Evolutionary conservation across 805 yeast genomes (phyloP).

Genomic region (Ogataea siamensis): DNA sequence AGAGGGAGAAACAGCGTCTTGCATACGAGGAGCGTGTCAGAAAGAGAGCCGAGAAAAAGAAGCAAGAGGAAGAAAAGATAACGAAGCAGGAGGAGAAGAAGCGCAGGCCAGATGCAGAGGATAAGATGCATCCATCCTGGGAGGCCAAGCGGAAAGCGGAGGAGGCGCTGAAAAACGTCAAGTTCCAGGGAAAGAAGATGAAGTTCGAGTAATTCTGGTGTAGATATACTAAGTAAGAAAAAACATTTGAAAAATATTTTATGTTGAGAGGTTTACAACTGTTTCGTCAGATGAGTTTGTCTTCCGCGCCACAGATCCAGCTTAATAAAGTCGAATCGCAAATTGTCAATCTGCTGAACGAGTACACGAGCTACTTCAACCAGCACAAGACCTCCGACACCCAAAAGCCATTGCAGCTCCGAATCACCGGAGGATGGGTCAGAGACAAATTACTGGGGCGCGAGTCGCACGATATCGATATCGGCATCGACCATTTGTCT

Average conservation of each 20-base stretch:
- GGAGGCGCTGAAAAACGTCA: slow-evolving; percentile 58
- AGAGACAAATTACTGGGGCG: slow-evolving; percentile 86
- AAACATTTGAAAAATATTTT: slow-evolving; percentile 2
- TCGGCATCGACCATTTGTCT: slow-evolving; percentile 79
- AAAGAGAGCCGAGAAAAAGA: slow-evolving; percentile 55
- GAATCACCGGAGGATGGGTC: slow-evolving; percentile 99
- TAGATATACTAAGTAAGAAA: slow-evolving; percentile 1
- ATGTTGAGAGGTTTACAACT: slow-evolving; percentile 6
- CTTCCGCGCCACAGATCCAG: slow-evolving; percentile 17
- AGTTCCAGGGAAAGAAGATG: slow-evolving; percentile 83
- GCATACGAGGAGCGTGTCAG: slow-evolving; percentile 74
- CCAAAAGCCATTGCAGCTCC: slow-evolving; percentile 35
- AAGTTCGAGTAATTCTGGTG: slow-evolving; percentile 51
- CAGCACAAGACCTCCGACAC: slow-evolving; percentile 3
- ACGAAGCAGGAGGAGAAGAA: slow-evolving; percentile 18
- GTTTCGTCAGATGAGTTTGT: slow-evolving; percentile 3
- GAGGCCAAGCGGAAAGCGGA: slow-evolving; percentile 78
- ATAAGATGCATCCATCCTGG: slow-evolving; percentile 94
- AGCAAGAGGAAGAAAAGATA: slow-evolving; percentile 16
- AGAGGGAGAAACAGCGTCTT: slow-evolving; percentile 54
- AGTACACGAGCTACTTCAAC: slow-evolving; percentile 29
- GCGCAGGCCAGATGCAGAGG: slow-evolving; percentile 23
- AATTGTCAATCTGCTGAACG: slow-evolving; percentile 26
- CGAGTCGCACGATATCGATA: slow-evolving; percentile 83
- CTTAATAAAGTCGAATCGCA: slow-evolving; percentile 25